Evolutionary conservation across 2,329 filamentous ascomycete genomes (phyloP).

Genomic region (Alternaria triticina): DNA sequence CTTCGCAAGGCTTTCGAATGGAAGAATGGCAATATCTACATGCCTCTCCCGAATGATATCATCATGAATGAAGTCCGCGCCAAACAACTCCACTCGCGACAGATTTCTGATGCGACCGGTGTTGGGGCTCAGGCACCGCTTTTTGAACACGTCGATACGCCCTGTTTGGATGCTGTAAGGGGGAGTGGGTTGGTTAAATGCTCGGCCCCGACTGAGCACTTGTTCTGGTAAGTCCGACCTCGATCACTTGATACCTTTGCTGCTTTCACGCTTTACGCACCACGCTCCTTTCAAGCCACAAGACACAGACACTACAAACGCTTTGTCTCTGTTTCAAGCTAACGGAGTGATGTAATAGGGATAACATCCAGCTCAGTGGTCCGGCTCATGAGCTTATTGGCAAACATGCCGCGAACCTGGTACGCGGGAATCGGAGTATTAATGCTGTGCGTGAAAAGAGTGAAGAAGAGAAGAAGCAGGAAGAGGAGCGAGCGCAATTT

Average conservation of each 20-base stretch:
- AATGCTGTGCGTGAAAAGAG: conserved; percentile 27
- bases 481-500: conserved; percentile 27
- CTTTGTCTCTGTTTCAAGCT: conserved; percentile 44
- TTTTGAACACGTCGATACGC: conserved; percentile 43
- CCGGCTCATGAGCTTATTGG: conserved; percentile 46
- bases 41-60: conserved; percentile 43
- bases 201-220: conserved; percentile 37
- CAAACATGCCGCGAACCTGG: conserved; percentile 41
- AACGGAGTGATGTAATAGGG: conserved; percentile 37
- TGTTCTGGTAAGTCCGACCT: conserved; percentile 40
- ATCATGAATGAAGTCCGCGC: conserved; percentile 44
- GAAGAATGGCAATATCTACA: conserved; percentile 39
- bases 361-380: conserved; percentile 44
- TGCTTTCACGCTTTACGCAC: background rate
- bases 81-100: conserved; percentile 40
- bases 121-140: conserved; percentile 39
- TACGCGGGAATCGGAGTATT: conserved; percentile 40
- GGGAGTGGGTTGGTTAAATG: conserved; percentile 23
- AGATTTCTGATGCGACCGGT: conserved; percentile 42
- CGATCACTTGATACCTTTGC: background rate
- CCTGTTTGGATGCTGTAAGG: conserved; percentile 31
- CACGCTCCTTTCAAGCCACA: background rate
- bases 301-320: conserved; percentile 10
- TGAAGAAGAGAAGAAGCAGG: background rate
- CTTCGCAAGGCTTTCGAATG: conserved; percentile 37